These are phyloP conservation scores for Capsicum pubescens DNA, from an alignment of 257 asterid species.

Conservation along the genomic window DNA sequence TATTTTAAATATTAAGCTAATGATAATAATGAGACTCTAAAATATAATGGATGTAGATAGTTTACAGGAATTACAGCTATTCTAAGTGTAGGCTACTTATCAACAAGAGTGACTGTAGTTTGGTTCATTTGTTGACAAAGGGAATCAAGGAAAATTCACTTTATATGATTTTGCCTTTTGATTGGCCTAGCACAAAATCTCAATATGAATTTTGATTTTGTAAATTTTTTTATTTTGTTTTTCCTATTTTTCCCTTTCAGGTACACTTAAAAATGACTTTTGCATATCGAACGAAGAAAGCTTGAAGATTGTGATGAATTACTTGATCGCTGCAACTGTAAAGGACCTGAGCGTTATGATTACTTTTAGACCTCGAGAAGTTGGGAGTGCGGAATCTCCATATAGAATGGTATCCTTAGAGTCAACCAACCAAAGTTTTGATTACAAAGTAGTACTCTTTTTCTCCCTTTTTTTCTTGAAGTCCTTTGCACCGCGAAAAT, in stretches of 20 bases:
- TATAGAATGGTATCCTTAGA: slow-evolving; percentile 56
- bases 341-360: slow-evolving; percentile 96
- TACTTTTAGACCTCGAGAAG: slow-evolving; percentile 64
- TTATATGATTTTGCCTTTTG: background rate
- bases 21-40: background rate
- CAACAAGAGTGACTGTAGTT: background rate
- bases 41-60: background rate
- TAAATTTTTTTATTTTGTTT: background rate
- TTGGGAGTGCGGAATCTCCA: slow-evolving; percentile 51
- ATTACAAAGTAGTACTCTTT: slow-evolving; percentile 67
- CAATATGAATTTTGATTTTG: background rate
- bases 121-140: background rate
- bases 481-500: background rate
- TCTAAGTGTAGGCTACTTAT: background rate
- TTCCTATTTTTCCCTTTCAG: slow-evolving; percentile 39
- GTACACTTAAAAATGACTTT: slow-evolving; percentile 53
- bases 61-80: background rate
- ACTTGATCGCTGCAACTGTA: slow-evolving; percentile 90
- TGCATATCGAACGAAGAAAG: slow-evolving; percentile 64
- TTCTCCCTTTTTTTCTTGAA: background rate
- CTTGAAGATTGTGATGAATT: slow-evolving; percentile 72
- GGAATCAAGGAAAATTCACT: background rate
- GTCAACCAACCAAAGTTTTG: slow-evolving; percentile 73
- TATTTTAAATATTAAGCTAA: background rate
- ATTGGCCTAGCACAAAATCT: background rate